Evolutionary conservation across 371 early-diverging fungal species (phyloP).

Genomic region (Saksenaea vasiformis): DNA sequence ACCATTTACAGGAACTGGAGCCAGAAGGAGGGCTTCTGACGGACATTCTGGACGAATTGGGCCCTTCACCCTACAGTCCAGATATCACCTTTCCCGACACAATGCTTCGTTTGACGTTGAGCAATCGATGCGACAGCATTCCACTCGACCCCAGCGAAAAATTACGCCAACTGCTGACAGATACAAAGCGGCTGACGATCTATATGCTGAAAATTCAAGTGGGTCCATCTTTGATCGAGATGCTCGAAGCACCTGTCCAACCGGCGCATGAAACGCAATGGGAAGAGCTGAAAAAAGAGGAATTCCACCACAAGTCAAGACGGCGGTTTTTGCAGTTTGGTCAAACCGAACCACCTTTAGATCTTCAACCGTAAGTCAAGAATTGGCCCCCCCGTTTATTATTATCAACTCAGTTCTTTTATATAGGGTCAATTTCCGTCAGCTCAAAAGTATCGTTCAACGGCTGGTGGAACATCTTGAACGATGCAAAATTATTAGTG

Average conservation of each 20-base stretch:
- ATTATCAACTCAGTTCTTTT: too few species aligned
- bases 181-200: conserved; percentile 88
- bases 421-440: conserved; percentile 36
- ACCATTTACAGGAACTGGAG: conserved; percentile 68
- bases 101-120: conserved; percentile 72
- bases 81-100: conserved; percentile 57
- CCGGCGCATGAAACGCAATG: conserved; percentile 75
- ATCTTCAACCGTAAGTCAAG: conserved; percentile 32
- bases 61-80: conserved; percentile 66
- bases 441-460: conserved; percentile 35
- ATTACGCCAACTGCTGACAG: conserved; percentile 74
- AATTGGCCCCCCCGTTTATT: too few species aligned
- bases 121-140: conserved; percentile 66
- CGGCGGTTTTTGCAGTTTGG: conserved; percentile 36
- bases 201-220: conserved; percentile 82
- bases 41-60: conserved; percentile 80
- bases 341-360: conserved; percentile 30
- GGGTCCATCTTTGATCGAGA: conserved; percentile 78
- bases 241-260: conserved; percentile 77
- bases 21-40: conserved; percentile 75
- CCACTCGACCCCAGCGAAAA: conserved; percentile 66
- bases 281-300: conserved; percentile 56
- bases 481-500: conserved; percentile 39
- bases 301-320: conserved; percentile 33
- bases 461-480: conserved; percentile 36